These are phyloP conservation scores for Cladosporium velox DNA, from an alignment of 2,329 filamentous ascomycete genomes.

Conservation along the genomic window DNA sequence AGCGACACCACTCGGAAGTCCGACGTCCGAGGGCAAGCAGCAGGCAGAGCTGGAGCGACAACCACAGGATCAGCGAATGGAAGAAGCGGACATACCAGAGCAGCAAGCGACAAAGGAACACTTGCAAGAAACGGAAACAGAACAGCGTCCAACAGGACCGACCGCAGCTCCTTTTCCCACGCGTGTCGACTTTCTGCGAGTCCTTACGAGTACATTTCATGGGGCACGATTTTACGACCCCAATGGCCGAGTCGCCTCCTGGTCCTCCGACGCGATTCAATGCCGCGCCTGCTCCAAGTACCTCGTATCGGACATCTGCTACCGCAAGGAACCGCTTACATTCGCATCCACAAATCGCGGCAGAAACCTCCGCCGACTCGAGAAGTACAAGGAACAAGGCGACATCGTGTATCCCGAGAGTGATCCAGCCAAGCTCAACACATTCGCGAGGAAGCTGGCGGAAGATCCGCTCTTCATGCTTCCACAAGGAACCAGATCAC, in stretches of 20 bases:
- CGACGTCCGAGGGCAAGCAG: background rate
- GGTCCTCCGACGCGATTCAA: background rate
- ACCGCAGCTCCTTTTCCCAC: background rate
- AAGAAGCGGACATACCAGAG: background rate
- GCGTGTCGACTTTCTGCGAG: background rate
- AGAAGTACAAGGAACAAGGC: background rate
- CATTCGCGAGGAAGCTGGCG: background rate
- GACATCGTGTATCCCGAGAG: background rate
- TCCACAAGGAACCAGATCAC: background rate
- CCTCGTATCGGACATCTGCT: background rate
- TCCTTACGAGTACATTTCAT: background rate
- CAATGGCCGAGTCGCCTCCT: background rate
- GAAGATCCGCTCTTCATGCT: constrained; percentile 14
- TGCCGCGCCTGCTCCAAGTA: background rate
- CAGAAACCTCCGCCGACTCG: background rate
- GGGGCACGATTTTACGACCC: background rate
- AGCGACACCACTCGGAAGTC: background rate
- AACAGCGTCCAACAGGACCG: too few species aligned
- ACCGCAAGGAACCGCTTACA: background rate
- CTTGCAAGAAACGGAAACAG: background rate
- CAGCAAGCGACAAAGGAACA: background rate
- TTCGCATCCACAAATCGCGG: background rate
- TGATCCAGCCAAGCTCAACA: background rate
- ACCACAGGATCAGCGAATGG: too few species aligned
- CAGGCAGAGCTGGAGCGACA: background rate